A percentile compares a stretch with the other conserved stretches of the same genome.
phyloP scores from a whole-genome alignment of 108 stramenopile genomes.

The Discostella stelligeroides region DNA sequence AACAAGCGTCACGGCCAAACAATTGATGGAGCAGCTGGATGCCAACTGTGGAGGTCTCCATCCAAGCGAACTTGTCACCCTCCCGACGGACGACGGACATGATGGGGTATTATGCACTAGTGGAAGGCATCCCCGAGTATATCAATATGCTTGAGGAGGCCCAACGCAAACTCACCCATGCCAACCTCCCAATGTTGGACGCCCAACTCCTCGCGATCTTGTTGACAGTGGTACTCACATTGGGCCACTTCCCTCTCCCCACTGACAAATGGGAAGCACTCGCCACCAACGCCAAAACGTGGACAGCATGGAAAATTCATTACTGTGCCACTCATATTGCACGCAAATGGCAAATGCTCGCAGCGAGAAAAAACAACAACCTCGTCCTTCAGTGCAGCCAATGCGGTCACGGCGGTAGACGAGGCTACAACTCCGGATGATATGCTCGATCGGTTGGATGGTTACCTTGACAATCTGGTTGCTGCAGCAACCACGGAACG shows the following conservation, averaged over 20 bases:
- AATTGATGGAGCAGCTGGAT: conserved; percentile 9
- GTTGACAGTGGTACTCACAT: neutral
- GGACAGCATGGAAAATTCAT: too few species aligned
- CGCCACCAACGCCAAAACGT: neutral
- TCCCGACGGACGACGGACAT: neutral
- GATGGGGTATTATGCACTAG: neutral
- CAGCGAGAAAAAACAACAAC: neutral
- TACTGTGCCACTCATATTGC: too few species aligned
- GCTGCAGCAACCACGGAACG: neutral
- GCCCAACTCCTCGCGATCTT: conserved; percentile 16
- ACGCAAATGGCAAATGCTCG: neutral
- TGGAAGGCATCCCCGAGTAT: conserved; percentile 3
- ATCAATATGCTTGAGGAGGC: conserved; percentile 25
- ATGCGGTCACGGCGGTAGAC: too few species aligned
- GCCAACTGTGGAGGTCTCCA: conserved; percentile 6
- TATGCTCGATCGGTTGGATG: neutral
- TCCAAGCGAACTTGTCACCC: too few species aligned
- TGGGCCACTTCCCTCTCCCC: conserved; percentile 10
- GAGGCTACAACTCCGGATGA: too few species aligned
- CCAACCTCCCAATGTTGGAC: too few species aligned
- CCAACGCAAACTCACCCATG: too few species aligned
- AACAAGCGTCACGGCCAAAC: conserved; percentile 10
- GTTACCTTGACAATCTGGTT: neutral
- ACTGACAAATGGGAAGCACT: neutral
- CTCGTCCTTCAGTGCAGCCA: neutral